These are phyloP conservation scores for Aspergillus cavernicola DNA, from an alignment of 495 filamentous ascomycete species.

Conservation along the genomic window DNA sequence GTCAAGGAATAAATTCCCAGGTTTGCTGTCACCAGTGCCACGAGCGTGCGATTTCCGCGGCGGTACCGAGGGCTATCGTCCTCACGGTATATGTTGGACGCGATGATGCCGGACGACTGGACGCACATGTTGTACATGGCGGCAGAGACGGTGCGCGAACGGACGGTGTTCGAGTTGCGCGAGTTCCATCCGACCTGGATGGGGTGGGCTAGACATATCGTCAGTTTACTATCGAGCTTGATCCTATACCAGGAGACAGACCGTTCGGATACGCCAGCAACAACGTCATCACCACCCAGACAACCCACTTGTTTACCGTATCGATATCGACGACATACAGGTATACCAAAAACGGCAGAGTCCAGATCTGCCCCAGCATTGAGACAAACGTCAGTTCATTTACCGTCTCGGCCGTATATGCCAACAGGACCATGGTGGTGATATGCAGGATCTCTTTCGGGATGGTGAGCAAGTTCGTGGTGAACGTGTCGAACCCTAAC, in stretches of 20 bases:
- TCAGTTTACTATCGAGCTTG: no score
- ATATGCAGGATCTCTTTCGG: conserved; percentile 43
- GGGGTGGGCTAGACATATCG: conserved; percentile 34
- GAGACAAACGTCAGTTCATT: conserved; percentile 46
- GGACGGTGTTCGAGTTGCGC: conserved; percentile 57
- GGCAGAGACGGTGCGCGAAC: conserved; percentile 58
- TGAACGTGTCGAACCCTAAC: conserved; percentile 46
- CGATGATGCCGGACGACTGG: conserved; percentile 47
- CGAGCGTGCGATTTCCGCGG: conserved; percentile 47
- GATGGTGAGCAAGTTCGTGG: conserved; percentile 59
- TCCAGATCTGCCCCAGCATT: conserved; percentile 49
- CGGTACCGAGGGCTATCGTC: conserved; percentile 51
- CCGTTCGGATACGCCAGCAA: conserved; percentile 53
- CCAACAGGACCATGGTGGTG: conserved; percentile 29
- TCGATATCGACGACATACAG: conserved; percentile 41
- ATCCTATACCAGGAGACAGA: not conserved
- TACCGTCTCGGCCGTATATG: conserved; percentile 39
- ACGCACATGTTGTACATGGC: conserved; percentile 53
- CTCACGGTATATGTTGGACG: conserved; percentile 51
- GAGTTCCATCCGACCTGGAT: conserved; percentile 62
- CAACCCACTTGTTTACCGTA: conserved; percentile 43
- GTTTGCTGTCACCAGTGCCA: conserved; percentile 34
- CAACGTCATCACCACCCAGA: conserved; percentile 47
- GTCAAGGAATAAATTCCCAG: conserved; percentile 35
- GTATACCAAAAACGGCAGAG: conserved; percentile 48